phyloP scores from a whole-genome alignment of 768 basidiomycete genomes.

The Obba rivulosa region DNA sequence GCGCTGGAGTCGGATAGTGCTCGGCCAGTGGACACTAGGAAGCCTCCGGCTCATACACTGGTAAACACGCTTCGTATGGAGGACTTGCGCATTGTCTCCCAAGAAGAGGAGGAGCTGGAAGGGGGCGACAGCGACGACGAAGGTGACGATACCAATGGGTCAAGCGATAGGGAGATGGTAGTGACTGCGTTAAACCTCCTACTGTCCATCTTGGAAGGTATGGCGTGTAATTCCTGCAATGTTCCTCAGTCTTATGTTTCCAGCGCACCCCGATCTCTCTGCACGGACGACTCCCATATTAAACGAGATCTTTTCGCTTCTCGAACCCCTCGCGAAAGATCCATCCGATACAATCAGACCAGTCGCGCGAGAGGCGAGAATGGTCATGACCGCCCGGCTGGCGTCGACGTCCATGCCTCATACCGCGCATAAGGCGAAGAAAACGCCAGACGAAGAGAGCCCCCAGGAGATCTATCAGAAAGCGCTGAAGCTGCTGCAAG shows the following conservation, averaged over 20 bases:
- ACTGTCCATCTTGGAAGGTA: slow-evolving; percentile 85
- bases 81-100: slow-evolving; percentile 35
- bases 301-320: slow-evolving; percentile 61
- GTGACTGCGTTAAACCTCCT: slow-evolving; percentile 77
- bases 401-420: slow-evolving; percentile 48
- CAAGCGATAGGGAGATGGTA: slow-evolving; percentile 56
- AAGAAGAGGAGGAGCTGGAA: slow-evolving; percentile 24
- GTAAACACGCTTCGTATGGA: slow-evolving; percentile 24
- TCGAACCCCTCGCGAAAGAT: slow-evolving; percentile 52
- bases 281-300: slow-evolving; percentile 57
- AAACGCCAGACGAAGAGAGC: slow-evolving; percentile 29
- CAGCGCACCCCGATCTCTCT: slow-evolving; percentile 55
- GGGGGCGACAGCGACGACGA: slow-evolving; percentile 45
- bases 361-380: slow-evolving; percentile 70
- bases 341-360: slow-evolving; percentile 44
- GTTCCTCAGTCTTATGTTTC: background rate
- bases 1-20: slow-evolving; percentile 47
- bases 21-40: background rate
- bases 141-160: slow-evolving; percentile 37
- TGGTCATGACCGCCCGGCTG: slow-evolving; percentile 79
- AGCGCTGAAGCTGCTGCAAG: slow-evolving; percentile 82
- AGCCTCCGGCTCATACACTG: slow-evolving; percentile 4
- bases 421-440: slow-evolving; percentile 14
- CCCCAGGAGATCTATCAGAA: slow-evolving; percentile 75
- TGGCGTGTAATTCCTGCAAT: background rate